Percentiles rank a stretch among this genome's conserved stretches.
phyloP scores from a whole-genome alignment of 768 basidiomycete species.

The Cystoderma amianthinum region DNA sequence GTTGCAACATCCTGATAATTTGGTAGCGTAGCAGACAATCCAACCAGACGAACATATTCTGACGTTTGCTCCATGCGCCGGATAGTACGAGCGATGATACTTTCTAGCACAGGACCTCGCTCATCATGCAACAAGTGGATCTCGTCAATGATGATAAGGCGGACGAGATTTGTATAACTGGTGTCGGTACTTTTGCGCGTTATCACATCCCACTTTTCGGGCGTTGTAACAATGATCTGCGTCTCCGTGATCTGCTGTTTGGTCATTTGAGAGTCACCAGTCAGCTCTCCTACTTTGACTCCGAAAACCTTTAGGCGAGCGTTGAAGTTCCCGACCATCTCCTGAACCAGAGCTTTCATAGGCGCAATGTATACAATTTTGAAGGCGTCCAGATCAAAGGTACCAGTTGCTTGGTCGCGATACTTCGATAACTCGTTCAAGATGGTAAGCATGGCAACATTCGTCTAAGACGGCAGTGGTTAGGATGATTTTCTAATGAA shows the following conservation, averaged over 20 bases:
- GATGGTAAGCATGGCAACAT: conserved; percentile 94
- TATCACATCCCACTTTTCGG: conserved; percentile 99
- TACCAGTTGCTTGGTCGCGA: conserved; percentile 74
- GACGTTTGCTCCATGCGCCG: conserved; percentile 90
- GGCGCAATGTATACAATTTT: conserved; percentile 98
- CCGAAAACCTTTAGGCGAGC: conserved; percentile 63
- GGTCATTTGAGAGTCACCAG: conserved; percentile 96
- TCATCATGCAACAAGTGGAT: conserved; percentile 98
- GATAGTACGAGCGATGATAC: conserved; percentile 84
- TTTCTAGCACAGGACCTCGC: conserved; percentile 94
- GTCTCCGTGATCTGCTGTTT: conserved; percentile 96
- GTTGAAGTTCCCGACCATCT: conserved; percentile 95
- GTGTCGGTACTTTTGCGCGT: conserved; percentile 97
- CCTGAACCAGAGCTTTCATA: conserved; percentile 99
- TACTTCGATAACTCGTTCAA: conserved; percentile 86
- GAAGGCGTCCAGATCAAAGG: conserved; percentile 82
- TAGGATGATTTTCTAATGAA: background rate
- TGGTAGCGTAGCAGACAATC: conserved; percentile 94
- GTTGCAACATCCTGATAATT: conserved; percentile 98
- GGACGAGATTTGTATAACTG: conserved; percentile 93
- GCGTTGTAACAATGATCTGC: conserved; percentile 97
- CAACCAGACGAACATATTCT: conserved; percentile 91
- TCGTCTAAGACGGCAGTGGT: conserved; percentile 57
- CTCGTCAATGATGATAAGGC: conserved; percentile 96
- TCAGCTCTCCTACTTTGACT: conserved; percentile 89